Base-by-base conservation (phyloP, 1,284 basidiomycete species). In the Meira nashicola region DNA sequence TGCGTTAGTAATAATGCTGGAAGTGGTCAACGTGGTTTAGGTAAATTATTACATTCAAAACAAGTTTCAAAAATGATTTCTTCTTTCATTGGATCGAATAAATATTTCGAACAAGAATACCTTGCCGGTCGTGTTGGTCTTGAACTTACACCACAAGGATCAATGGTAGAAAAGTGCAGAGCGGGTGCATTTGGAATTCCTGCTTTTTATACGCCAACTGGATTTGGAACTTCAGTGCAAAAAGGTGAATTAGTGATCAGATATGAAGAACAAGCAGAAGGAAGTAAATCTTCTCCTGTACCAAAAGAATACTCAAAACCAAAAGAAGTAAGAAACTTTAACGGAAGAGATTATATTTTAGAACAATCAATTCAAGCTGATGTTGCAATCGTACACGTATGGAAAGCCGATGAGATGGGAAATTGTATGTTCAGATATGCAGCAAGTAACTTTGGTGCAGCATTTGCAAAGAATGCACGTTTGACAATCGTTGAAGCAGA, bases 121-220 rank as follows among this genome's bases (percentile, higher is more conserved):
- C 62, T 77, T 10, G 57, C 58, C 1, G 76, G 76, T 10, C 60
- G 77, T 41, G 71, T 77, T 1, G 50, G 63, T 15, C 60, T 78
- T 44, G 65, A 77, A 58, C 60, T 78, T 2, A 67, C 71, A 8
- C 76, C 76, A 1, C 76, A 78, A 59, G 76, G 76, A 7, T 93
- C 91, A 11, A 86, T 98, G 33, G 88, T 89, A 17, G 94, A 95
- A 77, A 87, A 92, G 63, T 83, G 95, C 63, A 86, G 93, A 38
- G 89, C 93, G 4, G 91, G 91, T 60, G 93, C 89, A 2, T 90
- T 91, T 21, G 94, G 94, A 58, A 93, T 95, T 69, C 94, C 94
- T 6, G 93, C 90, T 10, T 93, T 98, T 82, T 98, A 84, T 81
- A 97, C 92, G 4, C 90, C 92, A 4, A 95, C 92, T 2, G 94